phyloP scores from a whole-genome alignment of 768 basidiomycete species.

The Amanita pseudoporphyria region DNA sequence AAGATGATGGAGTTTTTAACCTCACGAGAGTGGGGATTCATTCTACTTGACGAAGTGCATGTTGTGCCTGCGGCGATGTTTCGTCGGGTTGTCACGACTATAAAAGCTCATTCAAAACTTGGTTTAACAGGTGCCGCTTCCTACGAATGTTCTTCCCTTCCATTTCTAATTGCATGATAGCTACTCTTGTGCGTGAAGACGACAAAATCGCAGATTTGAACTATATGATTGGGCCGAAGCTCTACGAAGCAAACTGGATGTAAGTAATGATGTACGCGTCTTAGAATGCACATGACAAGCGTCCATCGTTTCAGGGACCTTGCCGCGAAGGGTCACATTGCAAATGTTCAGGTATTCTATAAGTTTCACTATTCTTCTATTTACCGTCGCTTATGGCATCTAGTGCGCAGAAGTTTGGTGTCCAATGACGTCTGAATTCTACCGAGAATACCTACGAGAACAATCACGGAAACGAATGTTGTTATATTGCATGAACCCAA shows the following conservation, averaged over 20 bases:
- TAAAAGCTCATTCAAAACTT: slow-evolving; percentile 98
- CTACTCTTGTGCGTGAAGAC: slow-evolving; percentile 96
- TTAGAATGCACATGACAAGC: slow-evolving; percentile 2
- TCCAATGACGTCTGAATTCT: slow-evolving; percentile 99
- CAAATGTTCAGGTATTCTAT: slow-evolving; percentile 88
- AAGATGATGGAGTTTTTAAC: slow-evolving; percentile 99
- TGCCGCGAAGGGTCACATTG: slow-evolving; percentile 98
- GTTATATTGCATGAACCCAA: slow-evolving; percentile 99
- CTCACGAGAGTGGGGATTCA: slow-evolving; percentile 98
- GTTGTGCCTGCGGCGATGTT: slow-evolving; percentile 99
- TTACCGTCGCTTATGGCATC: slow-evolving; percentile 1
- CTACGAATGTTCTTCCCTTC: slow-evolving; percentile 10
- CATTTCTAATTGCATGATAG: slow-evolving; percentile 28
- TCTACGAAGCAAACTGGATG: slow-evolving; percentile 99
- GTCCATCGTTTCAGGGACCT: slow-evolving; percentile 50
- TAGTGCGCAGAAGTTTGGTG: slow-evolving; percentile 99
- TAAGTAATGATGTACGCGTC: slow-evolving; percentile 15
- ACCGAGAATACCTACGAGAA: slow-evolving; percentile 91
- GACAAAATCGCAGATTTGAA: slow-evolving; percentile 98
- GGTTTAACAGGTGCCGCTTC: slow-evolving; percentile 75
- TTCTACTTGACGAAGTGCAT: slow-evolving; percentile 95
- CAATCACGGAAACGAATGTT: slow-evolving; percentile 91
- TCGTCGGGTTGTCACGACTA: slow-evolving; percentile 92
- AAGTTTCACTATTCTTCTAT: slow-evolving; percentile 2
- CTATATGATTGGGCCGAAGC: slow-evolving; percentile 98